Evolutionary conservation across 2,329 filamentous ascomycete species (phyloP).

Genomic region (Lecanicillium sp.): DNA sequence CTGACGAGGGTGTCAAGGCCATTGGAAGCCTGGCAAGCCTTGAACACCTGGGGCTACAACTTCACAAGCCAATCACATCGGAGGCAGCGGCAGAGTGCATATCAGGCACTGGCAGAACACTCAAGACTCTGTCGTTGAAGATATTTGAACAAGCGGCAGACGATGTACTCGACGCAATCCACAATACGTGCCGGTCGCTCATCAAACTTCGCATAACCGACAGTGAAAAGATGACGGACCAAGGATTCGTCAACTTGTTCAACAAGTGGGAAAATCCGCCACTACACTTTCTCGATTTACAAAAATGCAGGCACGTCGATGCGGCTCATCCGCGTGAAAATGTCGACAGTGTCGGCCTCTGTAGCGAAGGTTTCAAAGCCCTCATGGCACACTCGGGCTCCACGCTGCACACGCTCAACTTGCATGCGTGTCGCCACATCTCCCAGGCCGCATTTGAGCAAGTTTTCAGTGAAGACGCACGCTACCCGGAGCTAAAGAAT

Average conservation of each 20-base stretch:
- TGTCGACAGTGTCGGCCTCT: constrained; percentile 61
- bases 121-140: constrained; percentile 73
- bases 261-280: constrained; percentile 65
- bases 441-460: constrained; percentile 61
- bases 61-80: constrained; percentile 48
- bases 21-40: constrained; percentile 57
- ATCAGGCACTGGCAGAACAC: constrained; percentile 48
- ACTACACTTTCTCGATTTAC: constrained; percentile 63
- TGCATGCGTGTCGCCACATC: constrained; percentile 83
- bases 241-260: constrained; percentile 66
- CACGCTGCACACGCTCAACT: constrained; percentile 57
- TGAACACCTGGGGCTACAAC: constrained; percentile 66
- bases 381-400: constrained; percentile 77
- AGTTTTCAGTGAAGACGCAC: constrained; percentile 54
- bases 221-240: constrained; percentile 68
- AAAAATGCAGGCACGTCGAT: constrained; percentile 70
- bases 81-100: constrained; percentile 55
- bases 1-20: constrained; percentile 53
- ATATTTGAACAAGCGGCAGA: constrained; percentile 61
- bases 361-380: constrained; percentile 65
- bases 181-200: constrained; percentile 58
- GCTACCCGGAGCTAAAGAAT: constrained; percentile 60
- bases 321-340: constrained; percentile 59
- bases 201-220: constrained; percentile 74
- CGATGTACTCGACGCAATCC: constrained; percentile 60